Base-by-base conservation (phyloP, 2,329 filamentous ascomycete species). In the Botryosphaeria agaves region DNA sequence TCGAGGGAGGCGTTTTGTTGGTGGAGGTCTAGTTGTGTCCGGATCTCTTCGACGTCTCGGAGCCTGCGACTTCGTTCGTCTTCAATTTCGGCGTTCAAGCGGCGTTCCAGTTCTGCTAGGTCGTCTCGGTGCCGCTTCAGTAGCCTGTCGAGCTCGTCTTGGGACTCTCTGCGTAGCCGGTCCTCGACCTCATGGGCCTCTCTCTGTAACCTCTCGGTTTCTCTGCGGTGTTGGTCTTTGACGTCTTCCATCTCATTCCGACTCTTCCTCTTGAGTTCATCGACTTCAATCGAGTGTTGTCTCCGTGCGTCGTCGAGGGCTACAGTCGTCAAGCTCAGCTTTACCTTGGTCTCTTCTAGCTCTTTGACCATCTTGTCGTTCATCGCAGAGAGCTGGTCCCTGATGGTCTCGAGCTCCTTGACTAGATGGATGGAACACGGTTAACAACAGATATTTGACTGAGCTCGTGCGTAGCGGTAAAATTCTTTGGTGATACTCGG, bases 11-110 rank as follows among this genome's bases (percentile, higher is more conserved):
- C 55, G 54, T 62, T 44, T 52, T 62, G 52, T 18, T 55, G 47
- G 35, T 66, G 64, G 16, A 66, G 51, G 5, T 55, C 53, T 23
- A 59, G 56, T 37, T 62, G 64, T 4, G 58, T 58, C 31, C 69
- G 66, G 5, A 83, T 44, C n/a, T 78, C 69, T 35, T 72, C 65
- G 2, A 80, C 57, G 41, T 83, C 76, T n/a, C 62, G 64, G 14
- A 66, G 52, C 34, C 67, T 62, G 31, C 61, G 61, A 26, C 48
- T 58, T 32, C 66, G 59, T 46, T 84, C 73, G 28, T 77, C 69
- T 18, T 80, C 72, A 11, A 82, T 48, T 42, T 81, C 71, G n/a
- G 61, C 60, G 23, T 73, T 66, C 36, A 78, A 62, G 27, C 67
- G 68, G 31, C 69, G 63, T 42, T 72, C 68, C 19, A 83, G 41